These are phyloP conservation scores for Dimargaris cristalligena DNA, from an alignment of 192 early-diverging fungal genomes.

Conservation along the genomic window DNA sequence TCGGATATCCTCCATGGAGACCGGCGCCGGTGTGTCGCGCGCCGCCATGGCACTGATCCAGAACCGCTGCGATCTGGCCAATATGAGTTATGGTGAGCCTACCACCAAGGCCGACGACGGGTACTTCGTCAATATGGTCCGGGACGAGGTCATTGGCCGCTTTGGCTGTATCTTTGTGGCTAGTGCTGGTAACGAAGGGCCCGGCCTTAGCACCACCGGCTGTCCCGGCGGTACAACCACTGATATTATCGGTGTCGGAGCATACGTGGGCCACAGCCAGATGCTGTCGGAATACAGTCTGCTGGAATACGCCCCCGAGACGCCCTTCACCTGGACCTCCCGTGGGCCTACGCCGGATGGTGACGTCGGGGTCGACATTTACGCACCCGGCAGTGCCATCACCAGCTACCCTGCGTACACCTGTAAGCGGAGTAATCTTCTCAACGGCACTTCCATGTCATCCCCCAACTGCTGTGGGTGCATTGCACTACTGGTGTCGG, in stretches of 20 bases:
- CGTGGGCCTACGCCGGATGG: conserved; percentile 80
- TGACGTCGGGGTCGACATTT: conserved; percentile 58
- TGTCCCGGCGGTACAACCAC: conserved; percentile 64
- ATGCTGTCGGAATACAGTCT: conserved; percentile 76
- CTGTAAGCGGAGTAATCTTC: conserved; percentile 43
- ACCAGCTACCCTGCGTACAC: conserved; percentile 77
- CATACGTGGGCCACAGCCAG: conserved; percentile 70
- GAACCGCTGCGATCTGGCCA: conserved; percentile 50
- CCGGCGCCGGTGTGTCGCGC: conserved; percentile 61
- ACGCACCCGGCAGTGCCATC: conserved; percentile 84
- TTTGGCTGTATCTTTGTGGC: conserved; percentile 70
- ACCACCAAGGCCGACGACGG: conserved; percentile 49
- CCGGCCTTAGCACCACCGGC: conserved; percentile 66
- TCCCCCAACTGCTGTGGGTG: conserved; percentile 84
- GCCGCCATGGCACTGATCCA: conserved; percentile 58
- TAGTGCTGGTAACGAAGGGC: conserved; percentile 85
- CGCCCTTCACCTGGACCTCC: conserved; percentile 75
- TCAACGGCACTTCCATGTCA: conserved; percentile 94
- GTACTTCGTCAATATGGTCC: conserved; percentile 63
- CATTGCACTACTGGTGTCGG: conserved; percentile 69
- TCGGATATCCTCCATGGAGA: conserved; percentile 62
- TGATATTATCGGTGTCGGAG: conserved; percentile 79
- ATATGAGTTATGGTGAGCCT: conserved; percentile 86
- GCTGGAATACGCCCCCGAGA: conserved; percentile 57
- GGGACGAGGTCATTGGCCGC: conserved; percentile 70